Evolutionary conservation across 495 filamentous ascomycete species (phyloP), one percentile per base, ranked within the genome.

Genomic region (Beverwykella pulmonaria): DNA sequence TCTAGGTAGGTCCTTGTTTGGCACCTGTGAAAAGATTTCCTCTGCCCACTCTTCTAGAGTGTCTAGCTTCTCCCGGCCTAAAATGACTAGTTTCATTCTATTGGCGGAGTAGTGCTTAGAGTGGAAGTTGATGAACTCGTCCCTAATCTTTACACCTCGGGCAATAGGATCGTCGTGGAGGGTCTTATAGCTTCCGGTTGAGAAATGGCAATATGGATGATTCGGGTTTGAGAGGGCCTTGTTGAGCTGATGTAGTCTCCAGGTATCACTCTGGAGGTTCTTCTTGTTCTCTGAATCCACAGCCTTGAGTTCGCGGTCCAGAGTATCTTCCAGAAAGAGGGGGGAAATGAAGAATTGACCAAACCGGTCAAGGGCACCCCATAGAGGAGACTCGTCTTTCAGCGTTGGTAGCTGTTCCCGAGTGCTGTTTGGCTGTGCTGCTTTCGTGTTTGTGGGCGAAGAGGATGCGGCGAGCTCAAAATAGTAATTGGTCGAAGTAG

Each of bases 211-310:
- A 73, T 90, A 96, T n/a, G 94, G 94, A 73, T 98, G 95, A 41
- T 87, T 87, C 3, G 89, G 86, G 77, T 93, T 99, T 25, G 93
- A 92, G 12, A 95, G 79, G 1, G 91, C 89, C 77, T 97, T 97
- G 73, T 90, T 90, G 30, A 99, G 82, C 75, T 99, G 94, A 76
- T 93, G 87, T 63, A 97, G 77, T 22, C 94, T 88, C 95, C 95
- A 99, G 63, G 85, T 80, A 75, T 99, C 94, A 76, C 85, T 96
- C 79, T 99, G 94, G 25, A 99, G 84, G 68, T 99, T 99, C 82
- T 99, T 98, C 83, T 99, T 99, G 79, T 98, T 97, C 75, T 99
- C 94, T 0, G 94, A 98, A 78, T 99, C 94, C 20, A 99, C 94
- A 20, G 94, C 94, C 64, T 81, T 85, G 63, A 99, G 80, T 78